These are phyloP conservation scores for Fragaria ananassa DNA, from an alignment of 306 rosid genomes.

Conservation along the genomic window DNA sequence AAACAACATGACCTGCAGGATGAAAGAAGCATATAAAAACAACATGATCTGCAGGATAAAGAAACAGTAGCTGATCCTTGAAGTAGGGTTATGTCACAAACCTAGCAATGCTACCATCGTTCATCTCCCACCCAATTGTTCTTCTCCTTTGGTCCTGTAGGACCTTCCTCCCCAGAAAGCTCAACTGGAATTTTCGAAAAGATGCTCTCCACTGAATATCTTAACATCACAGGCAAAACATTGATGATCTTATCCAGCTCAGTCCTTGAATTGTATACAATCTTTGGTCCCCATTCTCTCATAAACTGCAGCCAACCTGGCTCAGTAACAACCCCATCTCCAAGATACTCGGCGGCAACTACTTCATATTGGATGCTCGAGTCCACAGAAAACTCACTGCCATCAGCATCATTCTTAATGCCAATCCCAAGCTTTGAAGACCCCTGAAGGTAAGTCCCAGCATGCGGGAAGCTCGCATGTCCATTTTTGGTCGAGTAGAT, in stretches of 20 bases:
- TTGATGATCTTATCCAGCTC: constrained; percentile 41
- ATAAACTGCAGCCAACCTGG: constrained; percentile 56
- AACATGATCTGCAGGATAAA: background rate
- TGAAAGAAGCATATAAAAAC: background rate
- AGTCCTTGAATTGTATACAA: constrained; percentile 43
- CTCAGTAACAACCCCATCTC: constrained; percentile 37
- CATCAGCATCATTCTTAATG: constrained; percentile 45
- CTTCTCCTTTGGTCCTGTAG: constrained; percentile 70
- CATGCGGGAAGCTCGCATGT: constrained; percentile 52
- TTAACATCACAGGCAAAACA: constrained; percentile 30
- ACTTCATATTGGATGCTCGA: constrained; percentile 44
- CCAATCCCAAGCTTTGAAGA: constrained; percentile 49
- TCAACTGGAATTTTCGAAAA: constrained; percentile 43
- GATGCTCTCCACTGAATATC: constrained; percentile 27
- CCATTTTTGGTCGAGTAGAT: constrained; percentile 54
- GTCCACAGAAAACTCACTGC: constrained; percentile 37
- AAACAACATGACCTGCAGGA: background rate
- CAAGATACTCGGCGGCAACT: constrained; percentile 48
- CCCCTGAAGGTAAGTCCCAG: constrained; percentile 54
- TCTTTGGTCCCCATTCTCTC: constrained; percentile 61
- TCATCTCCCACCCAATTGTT: constrained; percentile 62
- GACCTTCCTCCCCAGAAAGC: constrained; percentile 56
- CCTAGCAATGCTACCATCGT: constrained; percentile 30
- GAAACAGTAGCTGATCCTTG: background rate
- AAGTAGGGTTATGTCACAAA: background rate